Evolutionary conservation across 2,329 filamentous ascomycete species (phyloP).

Genomic region (Dothistroma pini): DNA sequence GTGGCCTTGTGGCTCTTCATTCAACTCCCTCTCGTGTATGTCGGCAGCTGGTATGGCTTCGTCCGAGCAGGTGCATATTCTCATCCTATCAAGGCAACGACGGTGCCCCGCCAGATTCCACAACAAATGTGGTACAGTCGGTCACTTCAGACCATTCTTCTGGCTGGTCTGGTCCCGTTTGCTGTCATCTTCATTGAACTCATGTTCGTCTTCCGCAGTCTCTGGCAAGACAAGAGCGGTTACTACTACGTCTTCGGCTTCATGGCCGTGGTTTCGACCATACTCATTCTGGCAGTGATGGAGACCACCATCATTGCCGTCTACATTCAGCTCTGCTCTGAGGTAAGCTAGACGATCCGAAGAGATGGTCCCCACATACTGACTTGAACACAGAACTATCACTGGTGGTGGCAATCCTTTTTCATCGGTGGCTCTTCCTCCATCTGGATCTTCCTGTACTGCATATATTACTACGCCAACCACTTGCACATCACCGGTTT

Average conservation of each 20-base stretch:
- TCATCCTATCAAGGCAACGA: conserved; percentile 74
- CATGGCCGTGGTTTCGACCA: conserved; percentile 67
- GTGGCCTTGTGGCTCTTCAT: conserved; percentile 78
- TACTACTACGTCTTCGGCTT: conserved; percentile 94
- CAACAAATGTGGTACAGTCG: conserved; percentile 71
- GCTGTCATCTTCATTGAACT: conserved; percentile 86
- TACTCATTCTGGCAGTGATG: conserved; percentile 71
- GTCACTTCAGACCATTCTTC: conserved; percentile 59
- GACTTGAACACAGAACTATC: conserved; percentile 58
- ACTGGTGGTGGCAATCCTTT: conserved; percentile 93
- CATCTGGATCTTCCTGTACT: conserved; percentile 79
- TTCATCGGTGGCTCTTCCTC: conserved; percentile 71
- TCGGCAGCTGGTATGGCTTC: conserved; percentile 75
- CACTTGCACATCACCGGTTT: conserved; percentile 79
- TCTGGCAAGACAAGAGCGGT: conserved; percentile 87
- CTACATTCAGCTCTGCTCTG: conserved; percentile 76
- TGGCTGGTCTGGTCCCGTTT: conserved; percentile 77
- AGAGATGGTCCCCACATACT: conserved; percentile 6
- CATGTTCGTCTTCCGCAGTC: conserved; percentile 78
- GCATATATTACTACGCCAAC: conserved; percentile 76
- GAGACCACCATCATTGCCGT: conserved; percentile 81
- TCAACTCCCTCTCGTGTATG: conserved; percentile 78
- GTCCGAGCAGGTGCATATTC: conserved; percentile 65
- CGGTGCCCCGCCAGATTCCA: conserved; percentile 70
- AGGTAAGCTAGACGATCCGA: conserved; percentile 47